Base-by-base conservation (phyloP, 106 monocot species). In the Dendrobium huoshanense region DNA sequence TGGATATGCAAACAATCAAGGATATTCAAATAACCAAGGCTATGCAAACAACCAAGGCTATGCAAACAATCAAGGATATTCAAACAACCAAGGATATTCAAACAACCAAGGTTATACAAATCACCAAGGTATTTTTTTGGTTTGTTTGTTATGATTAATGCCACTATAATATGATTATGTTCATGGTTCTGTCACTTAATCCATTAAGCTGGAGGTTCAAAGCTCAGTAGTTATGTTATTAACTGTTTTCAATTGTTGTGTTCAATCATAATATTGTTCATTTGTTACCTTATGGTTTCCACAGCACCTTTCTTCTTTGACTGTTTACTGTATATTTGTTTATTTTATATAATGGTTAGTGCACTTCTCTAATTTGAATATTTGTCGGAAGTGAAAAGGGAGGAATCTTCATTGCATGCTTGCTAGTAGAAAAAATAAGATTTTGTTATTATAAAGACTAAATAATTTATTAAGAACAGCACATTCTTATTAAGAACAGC, bases 1-100 rank as follows among this genome's bases (percentile, higher is more conserved):
- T 7, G 82, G 85, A 67, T 81, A 88, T 80, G 82, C 65, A 78
- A 77, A 81, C 43, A 77, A 80, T 72, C 54, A 19, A 24, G 72
- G 33, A 27, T 55, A 56, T 83, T 8, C 72, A 74, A 74, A 41
- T 7, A 41, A 74, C 43, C 42, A 74, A 9, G 74, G 74, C 18
- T 74, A 74, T 74, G n/a, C 74, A 43, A 74, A 44, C 42, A 74
- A 74, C 13, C 74, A 44, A 74, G 74, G 41, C 41, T 42, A 74
- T 43, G 43, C 43, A 37, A 74, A 74, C 74, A 74, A 80, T 41
- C 55, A 43, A 73, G 72, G 47, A 16, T 55, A 73, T 83, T 4
- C 55, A 59, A 72, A 29, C 20, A 41, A 74, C 74, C 42, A 74
- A 9, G 74, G 74, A 6, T 74, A 74, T 74, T 7, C 74, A 43